Evolutionary conservation across 805 yeast species (phyloP), one percentile per base, ranked within the genome.

Genomic region (Candida peoriensis): DNA sequence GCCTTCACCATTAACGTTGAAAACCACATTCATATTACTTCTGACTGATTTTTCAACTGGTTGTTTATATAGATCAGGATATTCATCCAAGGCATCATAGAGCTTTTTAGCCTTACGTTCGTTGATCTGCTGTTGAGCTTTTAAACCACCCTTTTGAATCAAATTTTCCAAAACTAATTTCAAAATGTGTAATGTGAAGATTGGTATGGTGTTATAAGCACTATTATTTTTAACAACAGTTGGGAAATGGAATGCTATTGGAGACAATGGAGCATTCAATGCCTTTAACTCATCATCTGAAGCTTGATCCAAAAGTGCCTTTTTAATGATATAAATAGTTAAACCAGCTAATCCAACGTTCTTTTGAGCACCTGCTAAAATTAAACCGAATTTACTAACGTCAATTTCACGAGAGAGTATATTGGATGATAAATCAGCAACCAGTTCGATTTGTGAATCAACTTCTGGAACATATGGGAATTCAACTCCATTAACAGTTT

Each of bases 341-440:
- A 93, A 75, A 24, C 99, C 98, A 8, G 99, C 97, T 54, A 93
- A 67, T 36, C 99, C 98, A 55, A 93, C 87, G 60, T 93, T 93
- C 64, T 93, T 93, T 64, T 93, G 99, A 19, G 97, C 99, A 43
- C 99, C 99, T 14, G 96, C 98, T 76, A 89, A 79, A 42, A 93
- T 80, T 19, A 88, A 66, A 33, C 96, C 97, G 55, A 76, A 90
- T 60, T 85, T 80, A 37, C 84, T 66, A 27, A 93, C 81, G 51
- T 90, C 96, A 32, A 93, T 60, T 45, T 73, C 65, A 47, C 83
- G 80, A 16, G 96, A 85, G 46, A 93, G 68, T 54, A 93, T 81
- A 60, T 90, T 87, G 30, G 97, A 89, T 3, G 97, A 89, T 81
- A 90, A 78, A 58, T 93, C 99, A 19, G 95, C 90, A 12, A 88